Percentiles rank a stretch among this genome's conserved stretches.
Conservation (phyloP, 306 rosid genomes). For the Citrullus colocynthis region DNA sequence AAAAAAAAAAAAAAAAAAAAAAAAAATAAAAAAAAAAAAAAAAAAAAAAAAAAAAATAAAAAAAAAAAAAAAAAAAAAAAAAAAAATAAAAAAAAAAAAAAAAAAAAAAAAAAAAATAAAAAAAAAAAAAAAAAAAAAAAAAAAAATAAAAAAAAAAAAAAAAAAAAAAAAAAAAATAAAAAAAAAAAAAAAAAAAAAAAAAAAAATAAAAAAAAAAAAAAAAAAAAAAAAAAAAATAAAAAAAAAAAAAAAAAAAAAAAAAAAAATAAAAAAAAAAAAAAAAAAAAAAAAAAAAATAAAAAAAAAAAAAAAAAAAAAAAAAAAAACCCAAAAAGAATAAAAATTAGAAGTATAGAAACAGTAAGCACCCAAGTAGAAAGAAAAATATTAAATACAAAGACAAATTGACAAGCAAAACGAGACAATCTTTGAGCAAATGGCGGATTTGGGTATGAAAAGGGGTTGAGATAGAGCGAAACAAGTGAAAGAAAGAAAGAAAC, state of each 20-base stretch:
- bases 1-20: not conserved
- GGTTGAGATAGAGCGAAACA: too few relatives aligned
- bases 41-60: not conserved
- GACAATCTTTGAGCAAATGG: not conserved
- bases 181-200: not conserved
- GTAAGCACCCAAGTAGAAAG: not conserved
- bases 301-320: not conserved
- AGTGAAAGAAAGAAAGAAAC: too few relatives aligned
- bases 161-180: not conserved
- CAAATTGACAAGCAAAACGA: not conserved
- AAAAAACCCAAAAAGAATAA: not conserved
- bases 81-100: not conserved
- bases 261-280: not conserved
- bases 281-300: not conserved
- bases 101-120: not conserved
- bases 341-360: not conserved
- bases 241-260: not conserved
- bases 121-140: not conserved
- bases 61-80: not conserved
- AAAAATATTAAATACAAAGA: not conserved
- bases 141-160: not conserved
- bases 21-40: not conserved
- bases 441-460: conserved; percentile 2
- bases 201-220: not conserved
- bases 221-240: not conserved